Evolutionary conservation across 768 basidiomycete genomes (phyloP).

Genomic region (Lactifluus subvellereus): DNA sequence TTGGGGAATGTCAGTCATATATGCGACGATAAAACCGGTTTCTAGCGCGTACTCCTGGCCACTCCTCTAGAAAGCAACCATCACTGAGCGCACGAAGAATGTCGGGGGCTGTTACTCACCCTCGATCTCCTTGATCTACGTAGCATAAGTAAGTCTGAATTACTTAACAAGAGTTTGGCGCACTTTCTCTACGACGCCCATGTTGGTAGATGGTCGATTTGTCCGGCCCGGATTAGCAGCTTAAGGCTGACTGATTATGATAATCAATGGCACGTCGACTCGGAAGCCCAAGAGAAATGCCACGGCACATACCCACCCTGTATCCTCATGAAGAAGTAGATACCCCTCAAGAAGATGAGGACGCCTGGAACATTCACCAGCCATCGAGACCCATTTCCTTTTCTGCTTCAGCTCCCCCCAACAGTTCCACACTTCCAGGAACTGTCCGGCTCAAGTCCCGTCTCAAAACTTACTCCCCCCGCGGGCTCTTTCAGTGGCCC

Average conservation of each 20-base stretch:
- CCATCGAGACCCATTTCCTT: slow-evolving; percentile 26
- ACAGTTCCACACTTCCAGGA: slow-evolving; percentile 19
- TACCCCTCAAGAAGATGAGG: slow-evolving; percentile 45
- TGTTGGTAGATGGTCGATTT: slow-evolving; percentile 34
- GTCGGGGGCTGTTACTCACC: slow-evolving; percentile 43
- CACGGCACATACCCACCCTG: slow-evolving; percentile 59
- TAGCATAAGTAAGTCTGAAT: not conserved
- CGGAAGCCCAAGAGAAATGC: not conserved
- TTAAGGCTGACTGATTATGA: too few relatives aligned
- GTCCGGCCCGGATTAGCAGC: slow-evolving; percentile 12
- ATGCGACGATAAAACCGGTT: not conserved
- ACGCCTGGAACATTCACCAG: slow-evolving; percentile 35
- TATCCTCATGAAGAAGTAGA: slow-evolving; percentile 60
- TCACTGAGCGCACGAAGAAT: not conserved
- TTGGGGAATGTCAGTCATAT: not conserved
- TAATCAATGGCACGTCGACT: too few relatives aligned
- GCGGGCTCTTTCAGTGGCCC: slow-evolving; percentile 28
- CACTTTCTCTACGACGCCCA: slow-evolving; percentile 95
- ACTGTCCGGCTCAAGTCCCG: slow-evolving; percentile 26
- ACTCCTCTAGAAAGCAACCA: slow-evolving; percentile 66
- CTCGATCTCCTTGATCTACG: slow-evolving; percentile 92
- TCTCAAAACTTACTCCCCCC: slow-evolving; percentile 22
- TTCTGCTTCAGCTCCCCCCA: slow-evolving; percentile 21
- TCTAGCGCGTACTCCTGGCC: slow-evolving; percentile 72
- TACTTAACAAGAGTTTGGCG: not conserved